phyloP scores from a whole-genome alignment of 208 protist genomes.

The Dictyostelium gargantuum region DNA sequence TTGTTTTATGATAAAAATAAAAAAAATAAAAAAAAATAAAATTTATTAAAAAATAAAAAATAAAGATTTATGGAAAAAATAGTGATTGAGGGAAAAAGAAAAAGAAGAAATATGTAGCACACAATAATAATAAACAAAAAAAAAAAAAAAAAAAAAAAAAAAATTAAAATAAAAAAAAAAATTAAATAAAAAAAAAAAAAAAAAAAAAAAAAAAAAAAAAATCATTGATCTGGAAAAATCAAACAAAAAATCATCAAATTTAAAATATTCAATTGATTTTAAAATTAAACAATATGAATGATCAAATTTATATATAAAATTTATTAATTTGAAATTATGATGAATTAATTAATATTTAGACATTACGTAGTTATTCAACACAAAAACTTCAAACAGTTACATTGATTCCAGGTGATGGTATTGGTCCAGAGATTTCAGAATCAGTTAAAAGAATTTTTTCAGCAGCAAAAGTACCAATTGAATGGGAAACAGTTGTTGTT shows the following conservation, averaged over 20 bases:
- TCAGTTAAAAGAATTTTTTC: constrained; percentile 79
- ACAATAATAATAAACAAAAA: background rate
- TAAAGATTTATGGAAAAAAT: too few relatives aligned
- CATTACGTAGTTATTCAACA: background rate
- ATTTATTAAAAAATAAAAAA: background rate
- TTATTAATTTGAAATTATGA: too few relatives aligned
- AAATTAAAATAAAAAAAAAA: background rate
- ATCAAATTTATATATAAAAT: too few relatives aligned
- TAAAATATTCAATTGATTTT: too few relatives aligned
- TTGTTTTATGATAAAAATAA: background rate
- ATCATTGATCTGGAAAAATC: background rate
- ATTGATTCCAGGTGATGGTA: constrained; percentile 82
- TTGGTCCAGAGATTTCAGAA: constrained; percentile 81
- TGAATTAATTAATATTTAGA: too few relatives aligned
- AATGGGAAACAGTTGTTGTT: constrained; percentile 76
- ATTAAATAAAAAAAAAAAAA: background rate
- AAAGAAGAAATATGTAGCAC: too few relatives aligned
- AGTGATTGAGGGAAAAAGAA: too few relatives aligned
- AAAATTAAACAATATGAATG: too few relatives aligned
- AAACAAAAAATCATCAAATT: too few relatives aligned
- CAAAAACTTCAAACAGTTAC: constrained; percentile 56
- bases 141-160: background rate
- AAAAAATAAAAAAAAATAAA: background rate
- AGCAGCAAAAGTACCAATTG: constrained; percentile 78
- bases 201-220: background rate